phyloP scores from a whole-genome alignment of 2,329 filamentous ascomycete genomes.

The Lojkania enalia region DNA sequence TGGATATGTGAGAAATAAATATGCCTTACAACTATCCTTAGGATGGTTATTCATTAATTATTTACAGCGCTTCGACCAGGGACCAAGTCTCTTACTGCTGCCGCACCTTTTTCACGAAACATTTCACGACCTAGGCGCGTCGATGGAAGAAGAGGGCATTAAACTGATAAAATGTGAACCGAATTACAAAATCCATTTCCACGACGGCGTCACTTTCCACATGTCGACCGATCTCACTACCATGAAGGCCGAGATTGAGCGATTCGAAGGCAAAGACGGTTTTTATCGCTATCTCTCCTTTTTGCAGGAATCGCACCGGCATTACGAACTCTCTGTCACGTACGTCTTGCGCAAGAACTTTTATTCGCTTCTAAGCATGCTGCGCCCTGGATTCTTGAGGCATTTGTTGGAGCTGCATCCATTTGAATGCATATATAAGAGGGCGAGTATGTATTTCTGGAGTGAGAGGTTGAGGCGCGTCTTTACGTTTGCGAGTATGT shows the following conservation, averaged over 20 bases:
- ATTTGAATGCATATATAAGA: conserved; percentile 69
- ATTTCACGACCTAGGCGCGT: conserved; percentile 70
- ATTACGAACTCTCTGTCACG: conserved; percentile 69
- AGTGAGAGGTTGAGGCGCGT: conserved; percentile 69
- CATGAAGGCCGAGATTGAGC: conserved; percentile 73
- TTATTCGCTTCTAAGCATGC: conserved; percentile 60
- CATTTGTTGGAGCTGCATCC: conserved; percentile 67
- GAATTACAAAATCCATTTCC: conserved; percentile 76
- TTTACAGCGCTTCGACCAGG: conserved; percentile 69
- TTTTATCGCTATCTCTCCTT: conserved; percentile 71
- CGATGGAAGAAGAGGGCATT: conserved; percentile 66
- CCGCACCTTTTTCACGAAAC: conserved; percentile 71
- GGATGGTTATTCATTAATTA: not conserved
- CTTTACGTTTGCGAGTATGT: conserved; percentile 81
- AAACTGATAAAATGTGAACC: conserved; percentile 71
- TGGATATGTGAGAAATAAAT: conserved; percentile 53
- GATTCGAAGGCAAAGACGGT: conserved; percentile 71
- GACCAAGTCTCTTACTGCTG: conserved; percentile 72
- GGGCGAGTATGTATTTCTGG: conserved; percentile 69
- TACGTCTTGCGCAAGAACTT: conserved; percentile 72
- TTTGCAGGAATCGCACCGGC: conserved; percentile 66
- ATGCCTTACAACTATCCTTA: too few relatives aligned
- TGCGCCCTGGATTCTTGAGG: conserved; percentile 60
- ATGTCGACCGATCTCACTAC: conserved; percentile 68
- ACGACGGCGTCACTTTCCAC: conserved; percentile 66